phyloP scores from a whole-genome alignment of 306 rosid genomes.

The Vigna nakashimae region DNA sequence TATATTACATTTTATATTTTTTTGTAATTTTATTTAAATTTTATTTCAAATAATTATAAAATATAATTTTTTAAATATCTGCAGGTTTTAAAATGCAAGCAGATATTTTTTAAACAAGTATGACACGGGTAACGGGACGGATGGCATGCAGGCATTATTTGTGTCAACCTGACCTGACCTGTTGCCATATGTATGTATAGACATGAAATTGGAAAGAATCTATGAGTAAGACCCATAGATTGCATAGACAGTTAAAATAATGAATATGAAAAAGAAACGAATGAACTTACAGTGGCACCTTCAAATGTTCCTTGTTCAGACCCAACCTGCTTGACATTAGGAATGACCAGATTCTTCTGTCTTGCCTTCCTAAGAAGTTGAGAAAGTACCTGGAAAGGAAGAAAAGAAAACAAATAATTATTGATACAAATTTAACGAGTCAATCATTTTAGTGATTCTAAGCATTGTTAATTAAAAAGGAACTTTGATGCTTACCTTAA shows the following conservation, averaged over 20 bases:
- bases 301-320: slow-evolving; percentile 97
- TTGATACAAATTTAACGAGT: slow-evolving; percentile 33
- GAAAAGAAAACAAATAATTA: slow-evolving; percentile 13
- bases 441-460: slow-evolving; percentile 16
- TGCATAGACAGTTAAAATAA: background rate
- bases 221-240: no score
- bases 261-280: slow-evolving; percentile 14
- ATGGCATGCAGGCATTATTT: fast-evolving
- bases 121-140: no score
- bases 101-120: no score
- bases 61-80: no score
- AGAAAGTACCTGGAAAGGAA: slow-evolving; percentile 77
- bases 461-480: background rate
- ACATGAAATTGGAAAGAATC: no score
- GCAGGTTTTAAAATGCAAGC: no score
- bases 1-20: no score
- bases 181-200: no score
- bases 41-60: no score
- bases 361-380: slow-evolving; percentile 99
- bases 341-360: slow-evolving; percentile 86
- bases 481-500: slow-evolving; percentile 58
- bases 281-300: slow-evolving; percentile 95
- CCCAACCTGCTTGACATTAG: slow-evolving; percentile 88
- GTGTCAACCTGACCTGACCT: no score
- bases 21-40: no score